These are phyloP conservation scores for Pestalotiopsis sp. DNA, from an alignment of 2,329 filamentous ascomycete species.

Conservation along the genomic window DNA sequence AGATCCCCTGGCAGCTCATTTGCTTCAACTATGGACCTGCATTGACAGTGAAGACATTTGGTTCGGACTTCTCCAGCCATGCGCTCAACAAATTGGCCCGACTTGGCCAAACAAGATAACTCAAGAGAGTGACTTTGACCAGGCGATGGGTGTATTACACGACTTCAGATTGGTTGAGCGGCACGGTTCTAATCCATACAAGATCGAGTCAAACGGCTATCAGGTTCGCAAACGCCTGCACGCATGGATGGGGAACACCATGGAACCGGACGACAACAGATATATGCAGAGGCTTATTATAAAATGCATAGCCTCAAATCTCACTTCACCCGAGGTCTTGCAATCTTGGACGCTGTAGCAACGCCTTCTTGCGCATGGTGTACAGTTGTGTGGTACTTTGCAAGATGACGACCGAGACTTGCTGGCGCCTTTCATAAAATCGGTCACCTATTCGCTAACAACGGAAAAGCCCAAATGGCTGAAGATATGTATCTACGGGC, in stretches of 20 bases:
- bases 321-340: slow-evolving; percentile 10
- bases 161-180: slow-evolving; percentile 14
- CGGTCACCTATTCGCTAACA: neutral
- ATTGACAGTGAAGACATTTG: slow-evolving; percentile 19
- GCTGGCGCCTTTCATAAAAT: slow-evolving; percentile 12
- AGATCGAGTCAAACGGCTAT: slow-evolving; percentile 7
- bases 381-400: slow-evolving; percentile 8
- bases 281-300: slow-evolving; percentile 14
- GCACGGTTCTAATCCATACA: neutral
- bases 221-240: slow-evolving; percentile 30
- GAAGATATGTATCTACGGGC: slow-evolving; percentile 4
- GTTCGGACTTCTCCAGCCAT: slow-evolving; percentile 14
- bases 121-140: slow-evolving; percentile 12
- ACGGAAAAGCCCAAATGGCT: neutral
- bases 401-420: slow-evolving; percentile 8
- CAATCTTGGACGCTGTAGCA: slow-evolving; percentile 18
- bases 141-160: slow-evolving; percentile 11
- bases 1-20: slow-evolving; percentile 17
- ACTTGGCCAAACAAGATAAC: slow-evolving; percentile 9
- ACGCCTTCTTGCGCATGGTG: slow-evolving; percentile 19
- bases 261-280: slow-evolving; percentile 16
- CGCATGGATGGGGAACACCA: slow-evolving; percentile 16
- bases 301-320: slow-evolving; percentile 16
- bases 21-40: slow-evolving; percentile 18
- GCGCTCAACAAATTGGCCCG: neutral